Evolutionary conservation across 78 protist species (phyloP), one percentile per base, ranked within the genome.

Genomic region (Pigoraptor vietnamica): DNA sequence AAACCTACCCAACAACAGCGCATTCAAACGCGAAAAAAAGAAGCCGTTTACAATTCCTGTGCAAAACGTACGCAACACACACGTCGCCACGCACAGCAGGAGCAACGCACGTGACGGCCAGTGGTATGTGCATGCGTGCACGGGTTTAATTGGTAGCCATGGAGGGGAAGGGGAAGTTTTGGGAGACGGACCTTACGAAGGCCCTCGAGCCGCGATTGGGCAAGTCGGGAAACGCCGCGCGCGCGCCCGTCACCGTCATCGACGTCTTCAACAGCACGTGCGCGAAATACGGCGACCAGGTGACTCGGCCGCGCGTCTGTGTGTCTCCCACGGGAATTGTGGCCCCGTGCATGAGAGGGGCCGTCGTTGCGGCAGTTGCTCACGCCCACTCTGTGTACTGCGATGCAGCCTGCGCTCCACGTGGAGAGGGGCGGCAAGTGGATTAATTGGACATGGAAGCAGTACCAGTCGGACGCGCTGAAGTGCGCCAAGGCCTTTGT

Each of bases 371-470:
- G 14, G 29, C 6, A 21, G 6, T 21, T 14, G 67, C 14, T 48
- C 67, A 48, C 67, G 67, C 67, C 67, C 29, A 21, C 29, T 48
- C 29, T 48, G 6, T 48, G 67, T 14, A 48, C 14, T 48, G 67
- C 67, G 67, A 21, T 48, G 32, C 23, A 37, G 35, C 23, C 83
- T 1, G 96, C 96, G 40, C 89, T 94, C 79, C 40, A 84, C 33
- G 94, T 92, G 9, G 37, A 93, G 89, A 29, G 93, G 29, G 37
- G 67, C n/a, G 93, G 89, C 23, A 25, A 19, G 36, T 95, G 97
- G 97, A 37, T 39, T 0, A 89, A 67, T 9, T 94, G 93, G 95
- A 94, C 98, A 29, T 95, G 93, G 92, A 29, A 34, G 40, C 90
- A 94, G 81, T 95, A 93, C 37, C 48, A 89, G 35, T 37, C 35